Evolutionary conservation across 2,329 filamentous ascomycete genomes (phyloP).

Genomic region (Coleophoma cylindrospora): DNA sequence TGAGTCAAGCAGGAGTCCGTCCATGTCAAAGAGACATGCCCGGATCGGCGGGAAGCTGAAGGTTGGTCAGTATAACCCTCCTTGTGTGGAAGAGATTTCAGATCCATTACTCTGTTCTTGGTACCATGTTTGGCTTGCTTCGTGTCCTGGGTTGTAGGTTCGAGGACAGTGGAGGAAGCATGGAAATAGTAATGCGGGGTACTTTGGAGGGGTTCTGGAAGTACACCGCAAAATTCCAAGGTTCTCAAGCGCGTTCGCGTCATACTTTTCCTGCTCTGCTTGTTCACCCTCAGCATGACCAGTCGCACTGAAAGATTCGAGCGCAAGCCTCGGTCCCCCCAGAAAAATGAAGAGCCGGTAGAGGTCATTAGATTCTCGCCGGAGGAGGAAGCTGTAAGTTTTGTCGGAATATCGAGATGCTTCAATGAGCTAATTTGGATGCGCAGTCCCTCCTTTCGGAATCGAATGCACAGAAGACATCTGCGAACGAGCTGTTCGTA

Average conservation of each 20-base stretch:
- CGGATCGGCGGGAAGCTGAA: conserved; percentile 61
- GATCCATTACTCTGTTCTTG: conserved; percentile 14
- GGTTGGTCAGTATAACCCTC: background rate
- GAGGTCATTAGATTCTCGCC: conserved; percentile 31
- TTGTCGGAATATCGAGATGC: no score
- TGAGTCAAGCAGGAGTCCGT: conserved; percentile 89
- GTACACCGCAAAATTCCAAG: no score
- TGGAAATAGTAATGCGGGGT: no score
- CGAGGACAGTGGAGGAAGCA: no score
- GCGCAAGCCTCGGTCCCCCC: conserved; percentile 14
- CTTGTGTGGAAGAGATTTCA: background rate
- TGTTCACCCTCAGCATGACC: conserved; percentile 15
- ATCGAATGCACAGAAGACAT: conserved; percentile 66
- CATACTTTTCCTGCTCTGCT: conserved; percentile 35
- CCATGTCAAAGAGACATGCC: conserved; percentile 98
- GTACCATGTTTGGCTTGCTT: conserved; percentile 6
- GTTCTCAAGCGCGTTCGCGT: no score
- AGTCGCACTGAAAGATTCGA: conserved; percentile 25
- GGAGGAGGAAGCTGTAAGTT: conserved; percentile 36
- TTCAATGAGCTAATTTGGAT: background rate
- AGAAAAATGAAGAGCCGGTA: conserved; percentile 13
- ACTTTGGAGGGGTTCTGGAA: no score
- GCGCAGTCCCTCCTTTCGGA: conserved; percentile 61
- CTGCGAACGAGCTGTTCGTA: conserved; percentile 77
- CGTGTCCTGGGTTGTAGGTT: no score